These are phyloP conservation scores for Aschersonia sp. DNA, from an alignment of 2,329 filamentous ascomycete genomes.

Conservation along the genomic window DNA sequence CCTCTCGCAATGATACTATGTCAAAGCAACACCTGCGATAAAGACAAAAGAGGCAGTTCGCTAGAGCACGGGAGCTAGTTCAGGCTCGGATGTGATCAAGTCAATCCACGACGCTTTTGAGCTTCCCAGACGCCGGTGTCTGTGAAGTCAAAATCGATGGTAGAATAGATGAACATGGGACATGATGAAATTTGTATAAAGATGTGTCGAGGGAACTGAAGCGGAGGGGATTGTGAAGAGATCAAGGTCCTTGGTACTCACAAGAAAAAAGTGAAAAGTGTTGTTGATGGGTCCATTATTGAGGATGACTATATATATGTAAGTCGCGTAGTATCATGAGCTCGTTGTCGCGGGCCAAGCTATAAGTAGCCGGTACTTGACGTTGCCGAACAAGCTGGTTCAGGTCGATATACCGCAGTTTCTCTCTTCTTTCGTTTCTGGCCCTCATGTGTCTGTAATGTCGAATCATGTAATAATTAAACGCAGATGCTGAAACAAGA, in stretches of 20 bases:
- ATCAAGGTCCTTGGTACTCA: slow-evolving; percentile 22
- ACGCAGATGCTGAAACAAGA: slow-evolving; percentile 6
- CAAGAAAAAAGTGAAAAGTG: slow-evolving; percentile 56
- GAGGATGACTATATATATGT: slow-evolving; percentile 1
- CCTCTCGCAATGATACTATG: neutral
- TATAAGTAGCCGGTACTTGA: neutral
- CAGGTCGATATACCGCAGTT: neutral
- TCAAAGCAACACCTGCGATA: neutral
- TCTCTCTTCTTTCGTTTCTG: neutral
- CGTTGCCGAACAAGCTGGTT: neutral
- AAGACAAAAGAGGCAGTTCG: neutral
- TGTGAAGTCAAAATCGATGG: no score
- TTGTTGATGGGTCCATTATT: slow-evolving; percentile 45
- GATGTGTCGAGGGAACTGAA: no score
- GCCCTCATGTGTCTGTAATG: neutral
- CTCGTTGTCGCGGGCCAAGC: neutral
- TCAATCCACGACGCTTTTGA: neutral
- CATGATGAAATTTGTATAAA: no score
- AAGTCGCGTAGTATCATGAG: neutral
- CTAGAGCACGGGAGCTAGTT: neutral
- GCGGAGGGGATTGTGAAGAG: no score
- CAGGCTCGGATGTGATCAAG: neutral
- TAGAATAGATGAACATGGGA: no score
- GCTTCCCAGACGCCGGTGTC: no score
- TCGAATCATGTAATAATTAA: neutral